Percentiles rank a stretch among this genome's conserved stretches.
Conservation (phyloP, 192 early-diverging fungal species). For the Coemansia sp. region DNA sequence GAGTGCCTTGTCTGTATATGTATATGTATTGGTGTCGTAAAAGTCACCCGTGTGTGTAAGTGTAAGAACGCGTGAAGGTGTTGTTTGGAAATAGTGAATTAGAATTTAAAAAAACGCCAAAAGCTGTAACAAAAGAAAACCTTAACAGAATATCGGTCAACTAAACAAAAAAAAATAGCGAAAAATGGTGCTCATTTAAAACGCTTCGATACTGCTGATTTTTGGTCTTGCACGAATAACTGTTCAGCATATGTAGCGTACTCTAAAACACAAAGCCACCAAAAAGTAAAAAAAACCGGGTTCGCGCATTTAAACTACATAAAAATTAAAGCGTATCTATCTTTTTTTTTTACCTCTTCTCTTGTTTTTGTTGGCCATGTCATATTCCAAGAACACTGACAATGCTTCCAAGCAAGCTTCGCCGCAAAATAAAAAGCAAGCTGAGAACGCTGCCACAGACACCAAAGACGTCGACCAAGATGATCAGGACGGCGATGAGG, state of each 20-base stretch:
- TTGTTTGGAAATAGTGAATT: no score
- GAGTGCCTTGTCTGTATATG: background rate
- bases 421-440: background rate
- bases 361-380: background rate
- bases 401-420: background rate
- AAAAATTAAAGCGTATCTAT: background rate
- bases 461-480: background rate
- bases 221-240: no score
- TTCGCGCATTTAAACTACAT: no score
- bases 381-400: background rate
- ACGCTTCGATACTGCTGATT: no score
- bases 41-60: background rate
- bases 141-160: no score
- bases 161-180: background rate
- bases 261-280: no score
- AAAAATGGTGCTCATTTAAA: background rate
- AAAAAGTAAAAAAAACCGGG: no score
- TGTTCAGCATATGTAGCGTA: no score
- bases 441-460: background rate
- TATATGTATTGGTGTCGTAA: background rate
- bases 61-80: no score
- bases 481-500: constrained; percentile 72
- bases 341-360: background rate
- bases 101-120: no score
- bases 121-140: background rate